Evolutionary conservation across 768 basidiomycete genomes (phyloP).

Genomic region (Leccinum imitatum): DNA sequence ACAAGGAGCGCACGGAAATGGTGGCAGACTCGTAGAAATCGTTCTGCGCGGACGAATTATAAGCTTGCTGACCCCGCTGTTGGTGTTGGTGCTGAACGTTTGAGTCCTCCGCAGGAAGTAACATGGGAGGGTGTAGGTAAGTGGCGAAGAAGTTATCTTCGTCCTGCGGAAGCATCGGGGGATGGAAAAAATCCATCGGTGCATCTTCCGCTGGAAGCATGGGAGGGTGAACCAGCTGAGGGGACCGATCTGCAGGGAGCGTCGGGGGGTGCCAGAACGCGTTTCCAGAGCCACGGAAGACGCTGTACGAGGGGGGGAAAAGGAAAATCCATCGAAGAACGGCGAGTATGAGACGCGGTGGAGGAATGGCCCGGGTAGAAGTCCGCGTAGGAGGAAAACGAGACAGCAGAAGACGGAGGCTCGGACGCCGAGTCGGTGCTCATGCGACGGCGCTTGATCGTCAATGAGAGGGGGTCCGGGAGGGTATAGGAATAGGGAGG

Average conservation of each 20-base stretch:
- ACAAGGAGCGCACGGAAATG: neutral
- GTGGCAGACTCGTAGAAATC: slow-evolving; percentile 33
- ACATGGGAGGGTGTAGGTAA: slow-evolving; percentile 58
- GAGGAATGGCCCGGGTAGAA: slow-evolving; percentile 60
- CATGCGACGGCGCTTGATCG: slow-evolving; percentile 66
- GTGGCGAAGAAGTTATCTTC: slow-evolving; percentile 60
- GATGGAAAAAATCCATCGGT: slow-evolving; percentile 75
- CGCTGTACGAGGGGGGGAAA: slow-evolving; percentile 30
- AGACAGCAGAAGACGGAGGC: slow-evolving; percentile 60
- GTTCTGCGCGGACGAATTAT: slow-evolving; percentile 17
- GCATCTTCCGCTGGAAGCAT: slow-evolving; percentile 45
- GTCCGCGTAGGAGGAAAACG: slow-evolving; percentile 60
- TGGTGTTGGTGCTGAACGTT: slow-evolving; percentile 22
- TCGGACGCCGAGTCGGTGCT: slow-evolving; percentile 54
- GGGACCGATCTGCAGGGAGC: too few species aligned
- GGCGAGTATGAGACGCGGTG: slow-evolving; percentile 40
- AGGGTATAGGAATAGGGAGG: too few species aligned
- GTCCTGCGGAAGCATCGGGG: slow-evolving; percentile 58
- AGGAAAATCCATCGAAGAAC: slow-evolving; percentile 39
- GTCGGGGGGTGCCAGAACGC: too few species aligned
- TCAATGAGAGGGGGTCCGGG: too few species aligned
- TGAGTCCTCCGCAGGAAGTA: slow-evolving; percentile 42
- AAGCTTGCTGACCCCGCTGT: slow-evolving; percentile 22
- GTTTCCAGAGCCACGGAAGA: too few species aligned
- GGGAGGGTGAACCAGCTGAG: too few species aligned